Conservation (phyloP, 176 grass and related monocot species). For the Oropetium thomaeum region DNA sequence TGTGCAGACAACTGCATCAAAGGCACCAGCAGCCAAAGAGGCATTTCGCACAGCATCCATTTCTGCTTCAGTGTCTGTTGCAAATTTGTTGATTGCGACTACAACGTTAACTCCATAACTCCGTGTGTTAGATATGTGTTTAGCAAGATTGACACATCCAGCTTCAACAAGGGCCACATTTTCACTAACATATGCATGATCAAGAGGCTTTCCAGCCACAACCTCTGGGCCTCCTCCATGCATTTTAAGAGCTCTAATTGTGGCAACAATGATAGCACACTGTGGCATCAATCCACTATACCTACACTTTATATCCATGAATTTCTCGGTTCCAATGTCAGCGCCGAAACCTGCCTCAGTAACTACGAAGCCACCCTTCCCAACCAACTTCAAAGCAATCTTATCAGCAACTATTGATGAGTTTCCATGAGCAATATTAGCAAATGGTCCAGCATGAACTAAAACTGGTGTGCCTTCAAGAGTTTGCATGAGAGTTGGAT, state of each 20-base stretch:
- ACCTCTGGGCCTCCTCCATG: conserved; percentile 91
- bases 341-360: conserved; percentile 98
- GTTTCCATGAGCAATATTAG: conserved; percentile 99
- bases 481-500: conserved; percentile 97
- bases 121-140: conserved; percentile 78
- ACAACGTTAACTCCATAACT: conserved; percentile 86
- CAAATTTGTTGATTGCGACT: conserved; percentile 93
- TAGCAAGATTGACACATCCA: conserved; percentile 86
- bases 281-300: conserved; percentile 94
- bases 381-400: conserved; percentile 92
- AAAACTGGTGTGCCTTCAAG: conserved; percentile 93
- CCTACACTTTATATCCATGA: conserved; percentile 98
- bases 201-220: conserved; percentile 84
- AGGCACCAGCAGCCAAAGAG: conserved; percentile 80
- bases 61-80: conserved; percentile 86
- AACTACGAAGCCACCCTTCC: conserved; percentile 92
- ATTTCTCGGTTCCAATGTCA: conserved; percentile 98
- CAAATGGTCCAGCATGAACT: conserved; percentile 97
- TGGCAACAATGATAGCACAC: conserved; percentile 93
- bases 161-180: conserved; percentile 88
- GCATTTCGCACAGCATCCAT: conserved; percentile 65
- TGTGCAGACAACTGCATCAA: conserved; percentile 79
- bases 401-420: conserved; percentile 98
- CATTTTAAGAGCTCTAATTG: conserved; percentile 98
- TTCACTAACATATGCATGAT: conserved; percentile 83